Percentiles rank a stretch among this genome's conserved stretches.
These are phyloP conservation scores for Hypoxylon sp. DNA, from an alignment of 2,329 filamentous ascomycete genomes.

Conservation along the genomic window DNA sequence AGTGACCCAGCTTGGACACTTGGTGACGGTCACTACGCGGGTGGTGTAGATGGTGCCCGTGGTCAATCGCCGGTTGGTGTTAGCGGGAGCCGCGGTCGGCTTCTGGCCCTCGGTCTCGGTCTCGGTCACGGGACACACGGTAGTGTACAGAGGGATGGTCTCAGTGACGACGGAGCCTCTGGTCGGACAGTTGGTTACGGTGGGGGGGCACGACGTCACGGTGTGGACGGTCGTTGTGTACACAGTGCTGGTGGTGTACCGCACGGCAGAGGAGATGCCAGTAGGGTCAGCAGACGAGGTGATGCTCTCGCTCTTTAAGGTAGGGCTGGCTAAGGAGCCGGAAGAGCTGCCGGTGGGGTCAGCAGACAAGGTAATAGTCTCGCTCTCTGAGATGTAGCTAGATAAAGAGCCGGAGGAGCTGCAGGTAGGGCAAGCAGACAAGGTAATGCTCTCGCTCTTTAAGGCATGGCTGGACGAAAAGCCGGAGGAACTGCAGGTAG, in stretches of 20 bases:
- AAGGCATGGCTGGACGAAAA: background rate
- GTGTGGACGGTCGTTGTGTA: constrained; percentile 50
- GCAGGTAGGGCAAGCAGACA: constrained; percentile 21
- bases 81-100: constrained; percentile 20
- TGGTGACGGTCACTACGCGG: constrained; percentile 68
- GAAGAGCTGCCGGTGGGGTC: too few relatives aligned
- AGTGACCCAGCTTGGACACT: constrained; percentile 65
- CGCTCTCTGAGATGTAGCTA: too few relatives aligned
- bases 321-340: too few relatives aligned
- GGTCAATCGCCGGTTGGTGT: too few relatives aligned
- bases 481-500: too few relatives aligned
- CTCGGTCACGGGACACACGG: constrained; percentile 57
- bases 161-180: constrained; percentile 56
- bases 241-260: constrained; percentile 51
- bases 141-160: constrained; percentile 62
- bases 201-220: constrained; percentile 52
- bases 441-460: constrained; percentile 5
- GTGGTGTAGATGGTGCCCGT: constrained; percentile 60
- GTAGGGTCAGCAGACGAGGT: too few relatives aligned
- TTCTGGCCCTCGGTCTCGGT: constrained; percentile 39
- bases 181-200: constrained; percentile 58
- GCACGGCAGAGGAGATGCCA: too few relatives aligned
- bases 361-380: too few relatives aligned
- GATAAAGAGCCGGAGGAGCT: too few relatives aligned
- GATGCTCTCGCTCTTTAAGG: too few relatives aligned